Evolutionary conservation across 176 grass and related monocot species (phyloP).

Genomic region (Zea luxurians): DNA sequence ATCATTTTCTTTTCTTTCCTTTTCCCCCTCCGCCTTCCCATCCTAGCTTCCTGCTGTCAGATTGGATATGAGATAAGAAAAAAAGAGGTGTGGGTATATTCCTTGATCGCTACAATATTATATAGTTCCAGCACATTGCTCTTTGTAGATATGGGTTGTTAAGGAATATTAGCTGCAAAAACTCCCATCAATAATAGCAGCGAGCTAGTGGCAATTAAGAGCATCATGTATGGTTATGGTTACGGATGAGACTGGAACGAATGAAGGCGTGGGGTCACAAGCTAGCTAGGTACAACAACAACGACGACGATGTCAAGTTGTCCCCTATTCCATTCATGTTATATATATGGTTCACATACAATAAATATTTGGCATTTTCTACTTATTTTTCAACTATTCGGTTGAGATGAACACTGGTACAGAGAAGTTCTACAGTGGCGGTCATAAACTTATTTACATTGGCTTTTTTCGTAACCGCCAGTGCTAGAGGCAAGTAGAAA

Average conservation of each 20-base stretch:
- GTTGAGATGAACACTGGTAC: no score
- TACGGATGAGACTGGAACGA: not conserved
- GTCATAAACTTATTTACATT: no score
- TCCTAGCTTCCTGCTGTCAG: conserved; percentile 3
- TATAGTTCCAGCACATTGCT: not conserved
- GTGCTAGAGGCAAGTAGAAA: no score
- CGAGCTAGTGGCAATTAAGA: not conserved
- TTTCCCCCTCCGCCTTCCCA: not conserved
- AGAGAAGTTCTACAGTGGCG: no score
- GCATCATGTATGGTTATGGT: not conserved
- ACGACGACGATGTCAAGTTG: no score
- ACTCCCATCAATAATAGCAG: conserved; percentile 6
- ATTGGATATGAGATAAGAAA: conserved; percentile 7
- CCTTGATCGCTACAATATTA: conserved; percentile 12
- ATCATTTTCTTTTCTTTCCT: conserved; percentile 4
- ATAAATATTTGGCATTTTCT: not conserved
- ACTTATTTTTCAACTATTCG: not conserved
- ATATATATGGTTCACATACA: not conserved
- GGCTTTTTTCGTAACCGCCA: no score
- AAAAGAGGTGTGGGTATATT: conserved; percentile 24
- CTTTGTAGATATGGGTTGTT: not conserved
- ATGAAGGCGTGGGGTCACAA: not conserved
- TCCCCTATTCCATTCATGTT: not conserved
- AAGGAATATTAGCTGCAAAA: not conserved
- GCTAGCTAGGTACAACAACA: not conserved